These are phyloP conservation scores for Phyllosticta capitalensis DNA, from an alignment of 2,329 filamentous ascomycete species.

Conservation along the genomic window DNA sequence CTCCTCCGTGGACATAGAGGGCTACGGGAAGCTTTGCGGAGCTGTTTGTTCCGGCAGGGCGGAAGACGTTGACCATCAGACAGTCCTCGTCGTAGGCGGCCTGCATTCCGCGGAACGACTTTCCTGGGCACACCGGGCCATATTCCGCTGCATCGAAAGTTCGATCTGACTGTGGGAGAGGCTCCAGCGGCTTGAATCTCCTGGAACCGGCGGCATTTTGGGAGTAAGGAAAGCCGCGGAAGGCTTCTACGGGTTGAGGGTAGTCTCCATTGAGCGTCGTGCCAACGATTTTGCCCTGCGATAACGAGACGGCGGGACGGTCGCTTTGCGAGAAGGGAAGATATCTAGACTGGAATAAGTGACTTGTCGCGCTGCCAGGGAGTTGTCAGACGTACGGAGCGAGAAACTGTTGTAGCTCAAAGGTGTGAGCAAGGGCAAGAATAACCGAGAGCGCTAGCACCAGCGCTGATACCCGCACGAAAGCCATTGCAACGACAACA, in stretches of 20 bases:
- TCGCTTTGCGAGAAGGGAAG: slow-evolving; percentile 1
- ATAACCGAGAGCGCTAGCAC: slow-evolving; percentile 5
- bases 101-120: slow-evolving; percentile 15
- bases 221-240: slow-evolving; percentile 17
- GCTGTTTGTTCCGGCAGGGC: slow-evolving; percentile 10
- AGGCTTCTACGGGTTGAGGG: slow-evolving; percentile 13
- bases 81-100: slow-evolving; percentile 17
- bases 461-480: slow-evolving; percentile 3
- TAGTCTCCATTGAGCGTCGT: slow-evolving; percentile 8
- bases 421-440: slow-evolving; percentile 4
- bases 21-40: slow-evolving; percentile 13
- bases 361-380: neutral
- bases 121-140: slow-evolving; percentile 16
- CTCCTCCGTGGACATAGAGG: slow-evolving; percentile 54
- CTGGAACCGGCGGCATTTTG: slow-evolving; percentile 15
- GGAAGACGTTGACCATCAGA: slow-evolving; percentile 18
- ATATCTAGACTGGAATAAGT: neutral
- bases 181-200: slow-evolving; percentile 16
- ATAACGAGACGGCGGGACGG: slow-evolving; percentile 10
- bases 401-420: slow-evolving; percentile 7
- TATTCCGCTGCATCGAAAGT: slow-evolving; percentile 15
- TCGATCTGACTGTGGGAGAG: slow-evolving; percentile 11
- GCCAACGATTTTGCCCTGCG: slow-evolving; percentile 14
- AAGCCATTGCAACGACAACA: slow-evolving; percentile 1
- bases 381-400: slow-evolving; percentile 2